These are phyloP conservation scores for Durusdinium trenchii DNA, from an alignment of 73 alveolate species.

Conservation along the genomic window DNA sequence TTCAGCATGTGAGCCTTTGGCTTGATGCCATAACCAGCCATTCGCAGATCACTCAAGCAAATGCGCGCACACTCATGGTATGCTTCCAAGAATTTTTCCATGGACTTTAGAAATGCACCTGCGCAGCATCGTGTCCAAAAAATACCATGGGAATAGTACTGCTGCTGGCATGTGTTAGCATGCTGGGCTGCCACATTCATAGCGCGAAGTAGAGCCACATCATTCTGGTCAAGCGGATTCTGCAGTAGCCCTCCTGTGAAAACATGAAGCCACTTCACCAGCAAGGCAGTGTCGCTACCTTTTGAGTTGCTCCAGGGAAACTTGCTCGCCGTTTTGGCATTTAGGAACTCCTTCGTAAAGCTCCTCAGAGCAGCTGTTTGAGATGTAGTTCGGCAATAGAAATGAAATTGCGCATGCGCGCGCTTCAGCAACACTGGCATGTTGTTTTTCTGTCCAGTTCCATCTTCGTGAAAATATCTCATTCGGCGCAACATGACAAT, in stretches of 20 bases:
- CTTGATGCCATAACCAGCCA: slow-evolving; percentile 14
- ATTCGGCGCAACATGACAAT: neutral
- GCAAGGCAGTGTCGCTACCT: neutral
- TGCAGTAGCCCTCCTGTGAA: neutral
- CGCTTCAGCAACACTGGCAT: neutral
- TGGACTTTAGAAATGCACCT: neutral
- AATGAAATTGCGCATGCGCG: neutral
- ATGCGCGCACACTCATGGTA: neutral
- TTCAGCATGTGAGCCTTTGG: neutral
- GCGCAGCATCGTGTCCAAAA: neutral
- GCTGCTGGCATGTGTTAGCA: neutral
- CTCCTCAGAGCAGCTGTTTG: neutral
- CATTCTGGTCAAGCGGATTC: neutral
- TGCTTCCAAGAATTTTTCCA: neutral
- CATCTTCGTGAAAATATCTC: neutral
- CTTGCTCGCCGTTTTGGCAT: neutral
- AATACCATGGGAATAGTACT: neutral
- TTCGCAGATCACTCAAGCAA: neutral
- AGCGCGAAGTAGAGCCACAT: neutral
- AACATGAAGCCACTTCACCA: neutral
- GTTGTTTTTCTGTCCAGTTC: neutral
- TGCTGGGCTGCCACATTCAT: neutral
- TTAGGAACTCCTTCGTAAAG: neutral
- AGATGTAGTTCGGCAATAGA: neutral
- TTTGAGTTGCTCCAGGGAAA: slow-evolving; percentile 14